Conservation (phyloP, 306 rosid genomes). For the Cicer chorassanicum region DNA sequence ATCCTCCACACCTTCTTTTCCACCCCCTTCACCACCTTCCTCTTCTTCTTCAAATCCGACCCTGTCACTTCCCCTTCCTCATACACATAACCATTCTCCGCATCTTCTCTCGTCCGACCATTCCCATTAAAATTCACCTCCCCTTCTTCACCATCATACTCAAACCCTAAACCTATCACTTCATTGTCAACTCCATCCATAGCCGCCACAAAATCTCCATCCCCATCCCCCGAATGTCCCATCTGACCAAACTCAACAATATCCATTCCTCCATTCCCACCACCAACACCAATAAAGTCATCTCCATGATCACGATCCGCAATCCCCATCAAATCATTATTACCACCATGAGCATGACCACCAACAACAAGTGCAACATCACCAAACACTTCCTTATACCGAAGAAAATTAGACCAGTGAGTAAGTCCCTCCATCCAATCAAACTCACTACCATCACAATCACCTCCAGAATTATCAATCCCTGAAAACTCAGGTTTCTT, state of each 20-base stretch:
- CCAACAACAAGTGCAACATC: constrained; percentile 66
- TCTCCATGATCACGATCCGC: constrained; percentile 53
- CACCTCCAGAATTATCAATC: constrained; percentile 46
- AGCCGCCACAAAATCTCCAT: constrained; percentile 62
- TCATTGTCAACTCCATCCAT: constrained; percentile 87
- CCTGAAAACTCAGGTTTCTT: constrained; percentile 68
- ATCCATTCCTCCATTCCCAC: constrained; percentile 60
- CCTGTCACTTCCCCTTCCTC: constrained; percentile 75
- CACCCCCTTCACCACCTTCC: constrained; percentile 62
- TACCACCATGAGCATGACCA: constrained; percentile 43
- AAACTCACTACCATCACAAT: constrained; percentile 68
- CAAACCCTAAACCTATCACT: constrained; percentile 84
- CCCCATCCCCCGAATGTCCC: constrained; percentile 71
- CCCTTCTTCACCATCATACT: constrained; percentile 75
- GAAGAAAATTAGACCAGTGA: constrained; percentile 92
- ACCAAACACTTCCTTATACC: constrained; percentile 93
- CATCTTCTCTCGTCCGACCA: constrained; percentile 64
- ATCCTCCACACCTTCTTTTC: constrained; percentile 79
- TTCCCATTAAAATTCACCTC: constrained; percentile 76
- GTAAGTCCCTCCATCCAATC: constrained; percentile 91
- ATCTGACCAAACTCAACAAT: constrained; percentile 77
- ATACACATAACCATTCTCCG: constrained; percentile 69
- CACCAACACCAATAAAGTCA: constrained; percentile 60
- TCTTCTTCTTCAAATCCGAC: constrained; percentile 70
- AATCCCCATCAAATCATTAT: constrained; percentile 57